phyloP scores from a whole-genome alignment of 805 yeast genomes.

The Sugiyamaella valdiviana region DNA sequence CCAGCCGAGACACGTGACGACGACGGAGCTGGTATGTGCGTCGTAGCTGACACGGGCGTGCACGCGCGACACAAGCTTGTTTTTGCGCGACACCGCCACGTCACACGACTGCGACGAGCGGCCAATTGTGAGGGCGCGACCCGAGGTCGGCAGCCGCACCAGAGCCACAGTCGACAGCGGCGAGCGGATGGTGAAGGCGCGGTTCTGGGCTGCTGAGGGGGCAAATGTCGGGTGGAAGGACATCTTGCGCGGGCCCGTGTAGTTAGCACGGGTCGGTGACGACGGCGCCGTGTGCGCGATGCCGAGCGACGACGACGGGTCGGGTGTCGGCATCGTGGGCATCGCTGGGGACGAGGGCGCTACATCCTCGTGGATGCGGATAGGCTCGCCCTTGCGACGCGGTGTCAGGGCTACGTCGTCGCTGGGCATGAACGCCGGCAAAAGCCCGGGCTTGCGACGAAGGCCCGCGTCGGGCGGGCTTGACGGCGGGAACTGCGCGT shows the following conservation, averaged over 20 bases:
- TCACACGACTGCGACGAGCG: slow-evolving; percentile 61
- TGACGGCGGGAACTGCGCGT: slow-evolving; percentile 46
- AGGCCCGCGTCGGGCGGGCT: slow-evolving; percentile 35
- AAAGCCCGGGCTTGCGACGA: slow-evolving; percentile 6
- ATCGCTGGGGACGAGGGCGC: slow-evolving; percentile 15
- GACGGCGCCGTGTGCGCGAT: slow-evolving; percentile 12
- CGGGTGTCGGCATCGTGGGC: slow-evolving; percentile 29
- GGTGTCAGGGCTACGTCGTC: not conserved
- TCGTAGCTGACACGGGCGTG: slow-evolving; percentile 52
- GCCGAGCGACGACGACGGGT: slow-evolving; percentile 22
- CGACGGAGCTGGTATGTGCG: slow-evolving; percentile 29
- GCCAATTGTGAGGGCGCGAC: slow-evolving; percentile 46
- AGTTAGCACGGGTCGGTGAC: slow-evolving; percentile 15
- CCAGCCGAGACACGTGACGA: slow-evolving; percentile 71
- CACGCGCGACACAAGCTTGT: slow-evolving; percentile 57
- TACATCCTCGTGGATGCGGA: slow-evolving; percentile 14
- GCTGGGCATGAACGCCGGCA: slow-evolving; percentile 18
- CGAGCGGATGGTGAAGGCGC: slow-evolving; percentile 21
- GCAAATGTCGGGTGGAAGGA: slow-evolving; percentile 7
- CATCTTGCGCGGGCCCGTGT: not conserved
- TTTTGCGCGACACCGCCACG: slow-evolving; percentile 42
- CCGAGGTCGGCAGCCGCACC: slow-evolving; percentile 38
- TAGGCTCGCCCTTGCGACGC: not conserved
- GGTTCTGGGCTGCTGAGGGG: slow-evolving; percentile 10
- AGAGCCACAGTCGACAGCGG: slow-evolving; percentile 36